Base-by-base conservation (phyloP, 331 rosid species). In the Saraca asoca region DNA sequence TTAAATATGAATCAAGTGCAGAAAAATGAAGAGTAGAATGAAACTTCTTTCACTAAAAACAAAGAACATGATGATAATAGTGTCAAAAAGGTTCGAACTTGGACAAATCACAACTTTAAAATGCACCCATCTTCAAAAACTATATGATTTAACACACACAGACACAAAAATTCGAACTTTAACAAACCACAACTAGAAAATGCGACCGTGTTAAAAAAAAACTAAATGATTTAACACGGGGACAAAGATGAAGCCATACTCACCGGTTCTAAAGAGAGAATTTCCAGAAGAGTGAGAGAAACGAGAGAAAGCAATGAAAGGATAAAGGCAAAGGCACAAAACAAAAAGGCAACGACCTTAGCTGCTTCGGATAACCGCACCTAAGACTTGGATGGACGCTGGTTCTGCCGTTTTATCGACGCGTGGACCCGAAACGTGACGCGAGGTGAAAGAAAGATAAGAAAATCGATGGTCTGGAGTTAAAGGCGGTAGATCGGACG, bases 331-430 rank as follows among this genome's bases (percentile, higher is more conserved):
- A 76, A 53, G 43, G 20, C 7, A 31, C 31, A 24, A n/a, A 24
- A 39, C 11, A 39, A 6, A 39, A 9, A 39, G 2, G 11, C 1
- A 5, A 9, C 8, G 17, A 15, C 0, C 5, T 14, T 0, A 48
- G 31, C 66, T 60, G 71, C 41, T 78, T 61, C 75, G 82, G 58
- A 0, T 38, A 4, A 5, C 29, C 71, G 52, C 7, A 72, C 20
- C 82, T 46, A 13, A 72, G 82, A 33, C 31, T 67, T 20, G 67
- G 66, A 37, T 20, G 0, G 39, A 7, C 9, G 35, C 0, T n/a
- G 1, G 53, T 0, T 38, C 9, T 15, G 17, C 9, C 2, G 31
- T 5, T 13, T 51, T 64, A 12, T 12, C 10, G 39, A 58, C 44
- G 63, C 68, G 57, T 38, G 73, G 72, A 20, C 39, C 31, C 39